Evolutionary conservation across 1,284 basidiomycete species (phyloP), one percentile per base, ranked within the genome.

Genomic region (Coniophora puteana): DNA sequence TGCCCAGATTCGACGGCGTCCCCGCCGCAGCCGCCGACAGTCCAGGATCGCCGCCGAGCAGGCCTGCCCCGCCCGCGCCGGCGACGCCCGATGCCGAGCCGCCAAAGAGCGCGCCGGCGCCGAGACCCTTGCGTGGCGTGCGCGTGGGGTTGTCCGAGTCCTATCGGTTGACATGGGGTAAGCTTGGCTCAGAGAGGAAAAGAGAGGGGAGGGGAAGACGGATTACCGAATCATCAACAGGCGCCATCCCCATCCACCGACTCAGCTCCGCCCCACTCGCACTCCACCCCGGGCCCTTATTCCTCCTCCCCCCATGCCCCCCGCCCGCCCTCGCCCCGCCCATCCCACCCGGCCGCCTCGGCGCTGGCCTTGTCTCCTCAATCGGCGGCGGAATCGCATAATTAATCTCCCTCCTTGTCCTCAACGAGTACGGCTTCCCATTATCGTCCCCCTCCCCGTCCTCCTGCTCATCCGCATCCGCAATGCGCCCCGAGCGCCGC

Each of bases 1-100:
- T 92, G 37, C 88, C 90, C 17, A 91, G 67, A 51, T 90, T 89
- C 4, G 81, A 87, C 5, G 85, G 86, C 1, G 81, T 85, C 8
- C 86, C 83, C 31, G 76, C 78, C 38, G 78, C 63, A 8, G 72
- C 76, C 23, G 78, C 77, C 13, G 83, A 63, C 54, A 65, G 33
- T 13, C 34, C 34, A n/a, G n/a, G n/a, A 5, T 86, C 84, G 4
- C 71, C 69, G 1, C 76, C 67, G 20, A 85, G 50, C 57, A 83
- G 65, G 13, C 78, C 75, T 27, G 72, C 71, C 0, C 71, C 71
- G 13, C 67, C 65, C 5, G 63, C 70, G 1, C 61, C 59, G 35
- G 63, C 61, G 23, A 70, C 71, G 24, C 74, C 70, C 22, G 72
- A 70, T n/a, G n/a, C n/a, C n/a, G n/a, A n/a, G 8, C 72, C 74